Evolutionary conservation across 2,329 filamentous ascomycete species (phyloP).

Genomic region (Fusarium robinianum): DNA sequence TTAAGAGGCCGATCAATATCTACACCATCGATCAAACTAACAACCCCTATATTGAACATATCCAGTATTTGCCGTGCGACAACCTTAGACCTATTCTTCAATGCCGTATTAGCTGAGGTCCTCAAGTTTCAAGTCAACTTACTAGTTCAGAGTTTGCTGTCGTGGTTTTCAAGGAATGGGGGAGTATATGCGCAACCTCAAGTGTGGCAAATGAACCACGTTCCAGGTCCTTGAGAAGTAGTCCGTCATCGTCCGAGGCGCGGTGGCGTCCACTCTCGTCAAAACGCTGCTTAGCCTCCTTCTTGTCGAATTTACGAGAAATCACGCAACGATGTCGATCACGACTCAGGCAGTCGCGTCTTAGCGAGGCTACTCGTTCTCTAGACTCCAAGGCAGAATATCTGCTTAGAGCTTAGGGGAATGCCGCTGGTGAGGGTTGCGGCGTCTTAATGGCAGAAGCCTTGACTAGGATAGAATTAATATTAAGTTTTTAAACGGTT

Average conservation of each 20-base stretch:
- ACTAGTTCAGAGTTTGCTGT: constrained; percentile 1
- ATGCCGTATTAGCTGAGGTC: not conserved
- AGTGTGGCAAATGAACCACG: constrained; percentile 2
- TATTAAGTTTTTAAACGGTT: not conserved
- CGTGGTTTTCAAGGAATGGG: not conserved
- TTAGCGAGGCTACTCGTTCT: not conserved
- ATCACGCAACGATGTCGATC: constrained; percentile 5
- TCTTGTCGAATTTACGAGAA: not conserved
- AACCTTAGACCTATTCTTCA: not conserved
- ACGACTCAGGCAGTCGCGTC: constrained; percentile 2
- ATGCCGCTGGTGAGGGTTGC: constrained; percentile 2
- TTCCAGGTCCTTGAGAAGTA: not conserved
- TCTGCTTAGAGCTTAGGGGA: not conserved
- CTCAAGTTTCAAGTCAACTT: not conserved
- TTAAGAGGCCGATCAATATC: constrained; percentile 3
- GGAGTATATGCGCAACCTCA: constrained; percentile 3
- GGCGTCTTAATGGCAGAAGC: constrained; percentile 3
- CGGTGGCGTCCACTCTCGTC: not conserved
- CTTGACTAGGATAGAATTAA: not conserved
- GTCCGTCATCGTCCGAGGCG: not conserved
- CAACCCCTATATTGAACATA: not conserved
- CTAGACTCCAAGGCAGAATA: not conserved
- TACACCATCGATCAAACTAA: not conserved
- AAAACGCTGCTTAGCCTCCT: not conserved
- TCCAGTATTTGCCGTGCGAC: not conserved